Percentiles rank a stretch among this genome's conserved stretches.
These are phyloP conservation scores for Rhodamnia rubescens DNA, from an alignment of 345 rosid genomes.

Conservation along the genomic window DNA sequence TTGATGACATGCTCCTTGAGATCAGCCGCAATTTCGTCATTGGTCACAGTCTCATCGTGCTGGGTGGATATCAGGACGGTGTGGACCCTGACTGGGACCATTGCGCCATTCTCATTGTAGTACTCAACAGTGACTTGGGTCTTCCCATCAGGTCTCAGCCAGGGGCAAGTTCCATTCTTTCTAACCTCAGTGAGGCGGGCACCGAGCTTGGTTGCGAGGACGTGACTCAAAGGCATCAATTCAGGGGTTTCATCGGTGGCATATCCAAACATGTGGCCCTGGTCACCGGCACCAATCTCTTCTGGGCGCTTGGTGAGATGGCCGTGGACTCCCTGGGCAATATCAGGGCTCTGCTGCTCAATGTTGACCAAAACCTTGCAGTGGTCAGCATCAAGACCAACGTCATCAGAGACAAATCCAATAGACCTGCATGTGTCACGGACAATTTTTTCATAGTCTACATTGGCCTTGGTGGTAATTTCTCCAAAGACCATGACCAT, in stretches of 20 bases:
- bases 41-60: conserved; percentile 71
- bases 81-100: conserved; percentile 74
- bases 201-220: conserved; percentile 70
- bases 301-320: conserved; percentile 72
- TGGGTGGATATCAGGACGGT: conserved; percentile 70
- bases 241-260: conserved; percentile 74
- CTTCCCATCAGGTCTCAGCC: conserved; percentile 79
- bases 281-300: conserved; percentile 76
- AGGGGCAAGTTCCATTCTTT: conserved; percentile 58
- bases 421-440: conserved; percentile 59
- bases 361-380: conserved; percentile 74
- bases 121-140: conserved; percentile 80
- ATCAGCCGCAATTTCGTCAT: conserved; percentile 68
- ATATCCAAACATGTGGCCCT: conserved; percentile 75
- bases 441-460: conserved; percentile 70
- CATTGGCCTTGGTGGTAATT: conserved; percentile 64
- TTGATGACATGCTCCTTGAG: conserved; percentile 77
- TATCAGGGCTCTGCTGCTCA: conserved; percentile 77
- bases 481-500: conserved; percentile 83
- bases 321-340: conserved; percentile 73
- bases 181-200: conserved; percentile 71
- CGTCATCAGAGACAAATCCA: conserved; percentile 61
- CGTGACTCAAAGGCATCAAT: conserved; percentile 65
- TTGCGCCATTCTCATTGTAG: conserved; percentile 59
- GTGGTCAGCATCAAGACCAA: conserved; percentile 64